Percentiles rank a stretch among this genome's conserved stretches.
Conservation (phyloP, 2,329 filamentous ascomycete genomes). For the Aspergillus sp. region DNA sequence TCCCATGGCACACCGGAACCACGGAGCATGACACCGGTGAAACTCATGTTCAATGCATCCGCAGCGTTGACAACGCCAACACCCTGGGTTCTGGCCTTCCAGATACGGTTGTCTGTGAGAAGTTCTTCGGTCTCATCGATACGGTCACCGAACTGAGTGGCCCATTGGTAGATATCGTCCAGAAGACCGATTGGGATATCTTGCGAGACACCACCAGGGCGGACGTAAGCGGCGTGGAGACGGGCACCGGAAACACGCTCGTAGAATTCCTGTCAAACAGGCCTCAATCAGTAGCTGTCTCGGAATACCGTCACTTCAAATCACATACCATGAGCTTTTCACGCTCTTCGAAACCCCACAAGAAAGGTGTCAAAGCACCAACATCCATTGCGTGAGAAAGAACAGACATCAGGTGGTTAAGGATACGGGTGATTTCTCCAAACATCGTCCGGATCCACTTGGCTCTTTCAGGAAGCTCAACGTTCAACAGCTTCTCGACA, state of each 20-base stretch:
- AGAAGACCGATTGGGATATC: conserved; percentile 89
- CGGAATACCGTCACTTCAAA: not conserved
- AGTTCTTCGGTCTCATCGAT: conserved; percentile 99
- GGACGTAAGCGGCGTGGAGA: conserved; percentile 93
- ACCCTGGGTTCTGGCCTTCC: conserved; percentile 87
- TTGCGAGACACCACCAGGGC: conserved; percentile 92
- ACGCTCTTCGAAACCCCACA: conserved; percentile 99
- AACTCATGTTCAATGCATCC: conserved; percentile 95
- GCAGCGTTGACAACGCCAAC: conserved; percentile 85
- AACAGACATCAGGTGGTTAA: conserved; percentile 98
- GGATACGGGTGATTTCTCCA: conserved; percentile 82
- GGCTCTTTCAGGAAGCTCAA: conserved; percentile 89
- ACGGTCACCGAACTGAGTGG: conserved; percentile 95
- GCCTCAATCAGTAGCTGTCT: conserved; percentile 11
- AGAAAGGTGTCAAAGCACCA: conserved; percentile 91
- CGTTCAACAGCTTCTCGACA: conserved; percentile 94
- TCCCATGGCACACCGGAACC: conserved; percentile 96
- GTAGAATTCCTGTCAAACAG: conserved; percentile 77
- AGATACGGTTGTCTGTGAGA: conserved; percentile 98
- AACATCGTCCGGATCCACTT: conserved; percentile 97
- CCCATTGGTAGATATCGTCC: conserved; percentile 99
- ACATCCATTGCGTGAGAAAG: conserved; percentile 98
- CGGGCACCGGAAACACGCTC: conserved; percentile 97
- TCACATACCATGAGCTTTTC: conserved; percentile 94
- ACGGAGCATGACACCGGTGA: conserved; percentile 95